phyloP scores from a whole-genome alignment of 2,329 filamentous ascomycete species.

The Gyromitra esculenta region DNA sequence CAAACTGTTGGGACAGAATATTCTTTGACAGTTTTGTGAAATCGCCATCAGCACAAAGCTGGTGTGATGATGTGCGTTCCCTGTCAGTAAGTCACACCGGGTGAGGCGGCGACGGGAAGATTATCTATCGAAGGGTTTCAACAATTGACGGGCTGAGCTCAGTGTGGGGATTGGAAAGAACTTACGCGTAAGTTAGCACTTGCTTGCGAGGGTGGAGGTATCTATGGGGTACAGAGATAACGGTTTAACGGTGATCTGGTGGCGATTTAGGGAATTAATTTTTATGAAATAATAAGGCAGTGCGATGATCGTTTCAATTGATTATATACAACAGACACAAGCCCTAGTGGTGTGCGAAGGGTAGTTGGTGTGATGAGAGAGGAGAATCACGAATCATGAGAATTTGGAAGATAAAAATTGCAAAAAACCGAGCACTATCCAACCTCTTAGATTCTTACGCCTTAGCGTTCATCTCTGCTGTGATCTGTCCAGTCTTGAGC shows the following conservation, averaged over 20 bases:
- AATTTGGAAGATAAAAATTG: neutral
- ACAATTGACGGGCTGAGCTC: neutral
- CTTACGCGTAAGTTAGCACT: slow-evolving; percentile 2
- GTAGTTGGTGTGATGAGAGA: slow-evolving; percentile 18
- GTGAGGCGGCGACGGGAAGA: no score
- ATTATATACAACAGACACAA: neutral
- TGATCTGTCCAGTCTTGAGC: slow-evolving; percentile 74
- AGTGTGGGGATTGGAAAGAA: neutral
- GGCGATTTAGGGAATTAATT: neutral
- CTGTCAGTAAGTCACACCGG: slow-evolving; percentile 8
- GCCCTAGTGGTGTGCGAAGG: neutral
- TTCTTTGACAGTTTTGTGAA: slow-evolving; percentile 1
- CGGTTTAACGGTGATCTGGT: neutral
- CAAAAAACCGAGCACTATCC: neutral
- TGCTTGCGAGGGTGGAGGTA: neutral
- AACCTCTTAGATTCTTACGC: slow-evolving; percentile 4
- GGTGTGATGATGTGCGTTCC: slow-evolving; percentile 11
- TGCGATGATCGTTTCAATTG: slow-evolving; percentile 2
- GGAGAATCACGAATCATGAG: neutral
- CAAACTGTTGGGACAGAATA: slow-evolving; percentile 4
- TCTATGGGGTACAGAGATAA: neutral
- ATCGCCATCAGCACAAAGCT: neutral
- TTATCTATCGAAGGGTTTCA: neutral
- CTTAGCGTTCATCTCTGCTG: slow-evolving; percentile 53
- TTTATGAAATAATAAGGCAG: neutral